Base-by-base conservation (phyloP, 1,284 basidiomycete species). In the Malassezia slooffiae region DNA sequence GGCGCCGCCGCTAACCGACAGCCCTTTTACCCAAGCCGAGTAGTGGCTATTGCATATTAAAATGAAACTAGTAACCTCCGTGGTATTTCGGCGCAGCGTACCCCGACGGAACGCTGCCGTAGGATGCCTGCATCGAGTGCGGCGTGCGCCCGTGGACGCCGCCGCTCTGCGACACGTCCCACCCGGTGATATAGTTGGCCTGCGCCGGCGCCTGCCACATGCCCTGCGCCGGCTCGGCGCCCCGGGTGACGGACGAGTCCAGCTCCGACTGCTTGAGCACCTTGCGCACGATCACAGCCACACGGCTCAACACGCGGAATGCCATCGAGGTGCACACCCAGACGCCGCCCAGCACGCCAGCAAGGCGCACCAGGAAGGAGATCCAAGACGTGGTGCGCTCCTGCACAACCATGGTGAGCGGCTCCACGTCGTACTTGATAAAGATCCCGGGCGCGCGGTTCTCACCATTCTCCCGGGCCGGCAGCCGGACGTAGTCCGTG, bases 341-440 rank as follows among this genome's bases (percentile, higher is more conserved):
- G 6, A 73, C 52, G 7, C 72, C 72, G 2, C 72, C 72, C 5
- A 73, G 40, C 15, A 72, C 70, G n/a, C 72, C 72, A 0, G 70
- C 75, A 7, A 75, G 77, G 63, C 89, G 77, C 43, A 95, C 84
- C 51, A 95, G 67, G 54, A 96, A 79, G 54, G 89, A 81, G 2
- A 82, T 67, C 34, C 96, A 72, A 0, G 79, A 74, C 0, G 83
- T 88, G 2, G 88, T 91, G 7, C 88, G 79, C 70, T 95, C 86
- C 52, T 82, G 78, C 37, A 96, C 80, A 0, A 79, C 83, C 56
- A 97, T 76, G 9, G 78, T 76, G 70, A 97, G 77, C 1, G 89
- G 87, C 66, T 97, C 91, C 21, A 96, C 73, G 52, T 97, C 91
- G 67, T 88, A 95, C 70, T 67, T 67, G 51, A 70, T 59, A 42